phyloP scores from a whole-genome alignment of 768 basidiomycete species.

The Hortiboletus flavorubellus region DNA sequence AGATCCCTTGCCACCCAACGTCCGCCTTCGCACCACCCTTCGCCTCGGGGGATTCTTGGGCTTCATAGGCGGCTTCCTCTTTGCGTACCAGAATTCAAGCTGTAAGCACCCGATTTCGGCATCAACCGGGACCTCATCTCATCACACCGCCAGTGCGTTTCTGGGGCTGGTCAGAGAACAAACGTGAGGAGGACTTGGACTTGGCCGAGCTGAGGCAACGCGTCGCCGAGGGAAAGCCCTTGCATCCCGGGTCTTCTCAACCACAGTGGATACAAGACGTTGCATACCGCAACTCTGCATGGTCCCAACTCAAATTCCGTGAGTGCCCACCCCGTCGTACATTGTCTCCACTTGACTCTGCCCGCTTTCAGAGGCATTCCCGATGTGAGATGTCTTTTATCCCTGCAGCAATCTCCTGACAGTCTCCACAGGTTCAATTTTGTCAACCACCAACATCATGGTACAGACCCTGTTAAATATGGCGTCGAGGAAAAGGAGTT shows the following conservation, averaged over 20 bases:
- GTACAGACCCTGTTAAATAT: constrained; percentile 83
- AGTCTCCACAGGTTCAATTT: constrained; percentile 79
- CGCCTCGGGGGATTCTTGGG: constrained; percentile 73
- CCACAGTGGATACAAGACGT: constrained; percentile 83
- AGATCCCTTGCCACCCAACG: constrained; percentile 38
- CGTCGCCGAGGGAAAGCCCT: constrained; percentile 72
- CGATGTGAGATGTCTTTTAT: constrained; percentile 53
- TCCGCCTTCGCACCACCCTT: constrained; percentile 38
- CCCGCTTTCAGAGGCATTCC: constrained; percentile 55
- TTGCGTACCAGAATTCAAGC: constrained; percentile 89
- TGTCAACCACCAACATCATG: constrained; percentile 87
- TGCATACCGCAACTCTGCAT: constrained; percentile 85
- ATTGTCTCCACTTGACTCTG: constrained; percentile 9
- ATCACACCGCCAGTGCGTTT: constrained; percentile 63
- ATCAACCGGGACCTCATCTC: constrained; percentile 7
- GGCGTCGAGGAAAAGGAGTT: constrained; percentile 35
- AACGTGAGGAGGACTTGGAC: constrained; percentile 76
- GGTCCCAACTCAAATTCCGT: constrained; percentile 93
- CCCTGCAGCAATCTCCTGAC: constrained; percentile 5
- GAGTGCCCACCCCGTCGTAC: constrained; percentile 31
- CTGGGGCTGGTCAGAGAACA: constrained; percentile 94
- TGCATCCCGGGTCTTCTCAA: constrained; percentile 83
- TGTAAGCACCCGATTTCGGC: constrained; percentile 49
- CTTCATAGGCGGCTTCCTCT: constrained; percentile 85
- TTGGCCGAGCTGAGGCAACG: constrained; percentile 72